A percentile compares a stretch with the other conserved stretches of the same genome.
Evolutionary conservation across 352 stramenopile species (phyloP).

Genomic region (Paralagenidium karlingii): DNA sequence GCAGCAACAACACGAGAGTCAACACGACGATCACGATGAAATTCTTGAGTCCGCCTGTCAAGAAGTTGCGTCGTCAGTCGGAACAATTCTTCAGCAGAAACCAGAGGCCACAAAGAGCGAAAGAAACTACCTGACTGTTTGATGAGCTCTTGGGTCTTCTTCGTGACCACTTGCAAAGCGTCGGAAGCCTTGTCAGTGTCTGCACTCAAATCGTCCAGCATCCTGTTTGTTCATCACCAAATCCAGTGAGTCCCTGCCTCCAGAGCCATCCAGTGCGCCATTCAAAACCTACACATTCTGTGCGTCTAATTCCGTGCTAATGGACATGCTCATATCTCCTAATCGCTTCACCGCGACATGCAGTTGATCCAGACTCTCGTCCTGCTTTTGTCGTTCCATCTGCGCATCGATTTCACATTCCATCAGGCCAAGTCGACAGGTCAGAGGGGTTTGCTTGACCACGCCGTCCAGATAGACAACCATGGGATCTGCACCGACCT

Average conservation of each 20-base stretch:
- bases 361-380: slow-evolving; percentile 70
- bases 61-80: background rate
- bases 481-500: no score
- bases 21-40: slow-evolving; percentile 82
- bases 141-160: slow-evolving; percentile 80
- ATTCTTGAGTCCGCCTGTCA: slow-evolving; percentile 67
- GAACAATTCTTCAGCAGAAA: background rate
- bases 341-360: slow-evolving; percentile 67
- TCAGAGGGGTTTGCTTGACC: no score
- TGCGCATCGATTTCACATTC: slow-evolving; percentile 2
- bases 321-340: slow-evolving; percentile 73
- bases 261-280: no score
- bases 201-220: slow-evolving; percentile 73
- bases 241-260: background rate
- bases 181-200: slow-evolving; percentile 76
- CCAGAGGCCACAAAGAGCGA: background rate
- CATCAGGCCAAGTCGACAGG: background rate
- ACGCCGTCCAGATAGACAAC: background rate
- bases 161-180: slow-evolving; percentile 54
- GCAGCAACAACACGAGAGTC: slow-evolving; percentile 65
- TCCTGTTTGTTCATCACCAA: slow-evolving; percentile 14
- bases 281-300: slow-evolving; percentile 68
- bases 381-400: slow-evolving; percentile 68
- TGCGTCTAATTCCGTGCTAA: slow-evolving; percentile 69
- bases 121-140: slow-evolving; percentile 41